Base-by-base conservation (phyloP, 2,329 filamentous ascomycete species). In the Claviceps sp. region DNA sequence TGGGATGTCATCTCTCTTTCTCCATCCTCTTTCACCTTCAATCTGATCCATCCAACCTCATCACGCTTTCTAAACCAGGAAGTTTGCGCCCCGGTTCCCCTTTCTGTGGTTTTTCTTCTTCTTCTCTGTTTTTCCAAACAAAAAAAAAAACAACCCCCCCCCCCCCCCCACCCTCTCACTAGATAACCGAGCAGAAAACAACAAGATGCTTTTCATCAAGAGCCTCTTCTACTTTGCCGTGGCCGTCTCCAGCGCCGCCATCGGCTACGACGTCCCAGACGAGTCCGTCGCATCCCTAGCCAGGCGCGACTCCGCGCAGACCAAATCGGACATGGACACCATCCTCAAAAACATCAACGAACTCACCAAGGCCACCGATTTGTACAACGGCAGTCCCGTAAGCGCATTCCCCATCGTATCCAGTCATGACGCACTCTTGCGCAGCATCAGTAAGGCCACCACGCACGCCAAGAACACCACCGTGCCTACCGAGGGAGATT, bases 211-310 rank as follows among this genome's bases (percentile, higher is more conserved):
- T 17, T 53, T 40, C 49, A 9, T 51, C 52, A 53, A 50, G 45
- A 50, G 45, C 52, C n/a, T 53, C 20, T 9, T 53, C 49, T 45
- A 49, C 40, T 49, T 53, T 16, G 48, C 52, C 43, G 49, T 45
- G 3, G 43, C 52, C 22, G 48, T 29, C 45, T 39, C 47, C 26
- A 45, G 49, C 49, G 50, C 52, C 39, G 44, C 48, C 48, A 36
- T 50, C 45, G 44, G 44, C 26, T 3, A 8, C 26, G 29, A 40
- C 38, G 16, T n/a, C n/a, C 38, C 4, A 8, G 17, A 40, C 38
- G 16, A 40, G 17, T 17, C 16, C 38, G 29, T 29, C 9, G 29
- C 29, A 29, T 29, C 29, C 29, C 29, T 29, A 29, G 29, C 29
- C 29, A 29, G 29, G 51, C 51, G 51, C 38, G 47, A 53, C 47